A percentile compares a stretch with the other conserved stretches of the same genome.
Conservation (phyloP, 495 filamentous ascomycete species). For the Aspergillus baeticus region DNA sequence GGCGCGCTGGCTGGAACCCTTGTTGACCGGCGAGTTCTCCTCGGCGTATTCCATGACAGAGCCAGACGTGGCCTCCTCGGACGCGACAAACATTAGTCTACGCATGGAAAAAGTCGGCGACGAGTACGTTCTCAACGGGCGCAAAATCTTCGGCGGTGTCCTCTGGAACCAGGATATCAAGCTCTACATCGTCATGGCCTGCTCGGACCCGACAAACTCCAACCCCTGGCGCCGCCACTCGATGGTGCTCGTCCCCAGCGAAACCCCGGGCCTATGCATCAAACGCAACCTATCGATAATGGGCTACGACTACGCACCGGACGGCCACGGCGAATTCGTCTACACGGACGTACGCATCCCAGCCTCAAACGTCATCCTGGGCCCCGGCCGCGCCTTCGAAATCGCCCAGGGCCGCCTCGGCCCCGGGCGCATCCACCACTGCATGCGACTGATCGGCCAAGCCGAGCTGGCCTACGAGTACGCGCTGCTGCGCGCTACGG, state of each 20-base stretch:
- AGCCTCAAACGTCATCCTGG: conserved; percentile 8
- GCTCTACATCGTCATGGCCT: conserved; percentile 13
- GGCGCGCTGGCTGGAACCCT: neutral
- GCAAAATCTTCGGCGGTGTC: neutral
- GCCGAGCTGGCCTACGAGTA: conserved; percentile 10
- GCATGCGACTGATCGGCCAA: conserved; percentile 11
- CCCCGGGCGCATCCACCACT: conserved; percentile 17
- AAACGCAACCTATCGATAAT: conserved; percentile 9
- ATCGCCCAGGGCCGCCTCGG: conserved; percentile 14
- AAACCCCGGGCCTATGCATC: conserved; percentile 14
- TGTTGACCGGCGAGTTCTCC: neutral
- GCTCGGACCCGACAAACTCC: conserved; percentile 1
- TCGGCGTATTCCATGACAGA: conserved; percentile 18
- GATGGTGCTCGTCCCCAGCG: conserved; percentile 3
- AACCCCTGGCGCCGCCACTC: conserved; percentile 5
- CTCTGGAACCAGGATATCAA: neutral
- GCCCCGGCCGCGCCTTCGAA: conserved; percentile 9
- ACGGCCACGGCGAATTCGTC: conserved; percentile 9
- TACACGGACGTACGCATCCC: conserved; percentile 11
- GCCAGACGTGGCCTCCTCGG: conserved; percentile 11
- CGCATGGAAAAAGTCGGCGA: too few relatives aligned
- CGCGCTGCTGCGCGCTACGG: conserved; percentile 1
- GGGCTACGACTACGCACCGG: conserved; percentile 14
- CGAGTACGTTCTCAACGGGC: conserved; percentile 12
- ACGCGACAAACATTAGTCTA: conserved; percentile 13